Evolutionary conservation across 805 yeast species (phyloP), one percentile per base, ranked within the genome.

Genomic region (Sugiyamaella smithiae): DNA sequence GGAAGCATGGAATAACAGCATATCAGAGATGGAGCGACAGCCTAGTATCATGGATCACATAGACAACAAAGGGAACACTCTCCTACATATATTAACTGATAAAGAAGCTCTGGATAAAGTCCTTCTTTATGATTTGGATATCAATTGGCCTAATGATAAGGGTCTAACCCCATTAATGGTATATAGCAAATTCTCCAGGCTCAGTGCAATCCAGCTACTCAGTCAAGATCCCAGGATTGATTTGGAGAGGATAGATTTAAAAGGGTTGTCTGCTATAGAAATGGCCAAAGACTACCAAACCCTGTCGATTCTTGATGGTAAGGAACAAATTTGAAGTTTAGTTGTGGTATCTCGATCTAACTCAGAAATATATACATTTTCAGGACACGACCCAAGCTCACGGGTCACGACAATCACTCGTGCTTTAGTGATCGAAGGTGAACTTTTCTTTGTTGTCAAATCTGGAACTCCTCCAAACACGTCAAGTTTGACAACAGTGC

Each of bases 31-130:
- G 16, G 41, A 45, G 36, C 25, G 32, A 17, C 36, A 45, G 35
- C 51, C 29, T 12, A 31, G 42, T 35, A 75, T 77, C 52, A 69
- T 69, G 38, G 82, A 80, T 24, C 97, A 91, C 61, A 68, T 79
- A 5, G 97, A 91, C 60, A 65, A 63, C 19, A 75, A 78, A 48
- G 91, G 91, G 0, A 88, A 89, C 61, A 81, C 93, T 0, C 60
- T 91, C 2, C 67, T 91, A 26, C 98, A 91, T 65, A 75, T 85
- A 2, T 68, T 88, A 25, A 76, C 77, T 43, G 74, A 75, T 11
- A 74, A 76, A 12, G 64, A 53, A 14, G 58, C 64, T 6, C 46
- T 86, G 24, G 60, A 66, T 25, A 52, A 67, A 1, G 53, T 80
- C 8, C 57, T 82, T 32, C 57, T 63, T 5, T 71, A 71, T 36